These are phyloP conservation scores for Apiospora pterosperma DNA, from an alignment of 2,329 filamentous ascomycete species.

Conservation along the genomic window DNA sequence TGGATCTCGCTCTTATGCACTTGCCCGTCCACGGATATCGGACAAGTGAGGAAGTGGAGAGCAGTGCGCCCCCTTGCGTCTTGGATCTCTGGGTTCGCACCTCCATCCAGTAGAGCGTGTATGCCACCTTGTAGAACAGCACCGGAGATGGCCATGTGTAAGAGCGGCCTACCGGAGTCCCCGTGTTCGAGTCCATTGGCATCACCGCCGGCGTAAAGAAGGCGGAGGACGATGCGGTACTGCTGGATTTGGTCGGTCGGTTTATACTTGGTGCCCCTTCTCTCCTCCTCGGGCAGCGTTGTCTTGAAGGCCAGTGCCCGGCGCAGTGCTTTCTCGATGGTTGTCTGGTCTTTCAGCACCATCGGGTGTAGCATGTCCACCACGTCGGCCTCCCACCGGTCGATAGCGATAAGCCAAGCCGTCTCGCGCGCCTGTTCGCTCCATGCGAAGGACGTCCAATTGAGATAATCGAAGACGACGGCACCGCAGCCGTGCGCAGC, in stretches of 20 bases:
- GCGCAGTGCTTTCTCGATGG: neutral
- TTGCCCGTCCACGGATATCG: neutral
- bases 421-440: neutral
- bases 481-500: neutral
- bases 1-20: conserved; percentile 2
- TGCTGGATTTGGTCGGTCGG: neutral
- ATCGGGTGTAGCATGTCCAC: neutral
- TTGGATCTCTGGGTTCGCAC: neutral
- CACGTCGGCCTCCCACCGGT: neutral
- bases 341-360: neutral
- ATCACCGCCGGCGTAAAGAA: neutral
- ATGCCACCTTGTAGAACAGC: neutral
- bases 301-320: neutral
- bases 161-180: neutral
- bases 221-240: neutral
- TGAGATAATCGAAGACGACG: neutral
- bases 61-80: neutral
- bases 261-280: neutral
- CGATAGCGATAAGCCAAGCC: neutral
- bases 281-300: neutral
- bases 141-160: neutral
- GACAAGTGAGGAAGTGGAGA: neutral
- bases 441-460: neutral
- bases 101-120: neutral
- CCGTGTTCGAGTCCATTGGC: neutral